Evolutionary conservation across 345 rosid genomes (phyloP).

Genomic region (Brassica napus): DNA sequence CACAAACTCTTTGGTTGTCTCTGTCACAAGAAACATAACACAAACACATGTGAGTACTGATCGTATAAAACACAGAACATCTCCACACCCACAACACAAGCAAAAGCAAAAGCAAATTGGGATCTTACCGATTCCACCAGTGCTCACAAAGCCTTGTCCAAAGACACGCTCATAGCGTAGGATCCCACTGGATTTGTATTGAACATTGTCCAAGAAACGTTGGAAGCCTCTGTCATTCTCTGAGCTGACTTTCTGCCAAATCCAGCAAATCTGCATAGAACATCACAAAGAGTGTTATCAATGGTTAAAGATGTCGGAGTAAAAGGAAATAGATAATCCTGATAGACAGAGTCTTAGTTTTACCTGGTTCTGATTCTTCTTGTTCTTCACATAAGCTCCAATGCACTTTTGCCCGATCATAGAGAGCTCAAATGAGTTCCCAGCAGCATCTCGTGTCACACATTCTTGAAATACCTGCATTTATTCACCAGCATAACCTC

Average conservation of each 20-base stretch:
- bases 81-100: not conserved
- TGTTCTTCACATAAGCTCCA: slow-evolving; percentile 93
- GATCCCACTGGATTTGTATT: slow-evolving; percentile 82
- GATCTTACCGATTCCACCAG: slow-evolving; percentile 85
- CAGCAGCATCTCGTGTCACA: slow-evolving; percentile 54
- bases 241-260: slow-evolving; percentile 80
- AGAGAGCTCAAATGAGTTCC: slow-evolving; percentile 79
- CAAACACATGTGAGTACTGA: not conserved
- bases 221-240: slow-evolving; percentile 86
- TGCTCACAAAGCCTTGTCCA: slow-evolving; percentile 94
- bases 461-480: slow-evolving; percentile 83
- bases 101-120: not conserved
- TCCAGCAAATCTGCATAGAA: slow-evolving; percentile 87
- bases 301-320: not conserved
- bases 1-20: slow-evolving; percentile 95
- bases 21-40: slow-evolving; percentile 49
- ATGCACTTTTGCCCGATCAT: slow-evolving; percentile 86
- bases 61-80: not conserved
- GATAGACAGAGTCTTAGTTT: slow-evolving; percentile 19
- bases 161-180: slow-evolving; percentile 91
- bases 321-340: slow-evolving; percentile 3
- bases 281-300: slow-evolving; percentile 12
- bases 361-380: slow-evolving; percentile 97
- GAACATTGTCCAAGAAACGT: slow-evolving; percentile 92
- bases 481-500: slow-evolving; percentile 4